Base-by-base conservation (phyloP, 148 eudicot genomes). In the Silene latifolia region DNA sequence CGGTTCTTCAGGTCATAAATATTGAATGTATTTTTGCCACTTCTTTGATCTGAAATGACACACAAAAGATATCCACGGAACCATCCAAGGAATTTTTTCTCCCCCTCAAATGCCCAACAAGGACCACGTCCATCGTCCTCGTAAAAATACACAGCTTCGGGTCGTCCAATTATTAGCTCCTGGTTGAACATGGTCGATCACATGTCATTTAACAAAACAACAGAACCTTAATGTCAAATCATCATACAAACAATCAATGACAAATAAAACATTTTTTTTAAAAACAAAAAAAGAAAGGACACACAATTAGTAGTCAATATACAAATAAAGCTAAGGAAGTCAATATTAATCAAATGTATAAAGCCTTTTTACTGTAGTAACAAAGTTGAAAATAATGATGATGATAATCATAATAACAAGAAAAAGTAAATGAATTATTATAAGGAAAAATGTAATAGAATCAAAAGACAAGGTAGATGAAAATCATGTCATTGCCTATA, bases 101-200 rank as follows among this genome's bases (percentile, higher is more conserved):
- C 98, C 79, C 98, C 99, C 77, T 95, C 99, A 83, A 95, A 90
- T 9, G 99, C 99, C 98, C 97, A 95, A 81, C 99, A 95, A 77
- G 99, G 96, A 76, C 99, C 99, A 73, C 97, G 97, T 11, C 99
- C 99, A 80, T 92, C 96, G 80, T 86, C 91, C 82, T 92, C 97
- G 63, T 90, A 95, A 80, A 95, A 92, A 77, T 89, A 95, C 62
- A 95, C 91, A 80, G 99, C 99, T 85, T 95, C 98, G 47, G 88
- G 88, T 56, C 98, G 86, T 74, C 99, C 99, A 85, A 95, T 81
- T 62, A 95, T 92, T 59, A 95, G 86, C 86, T 92, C 98, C 99
- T 95, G 89, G 21, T 72, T 24, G 81, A 60, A 77, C 62, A 51
- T 63, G 18, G 63, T n/a, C 42, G 13, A 66, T 39, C 66, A 7